These are phyloP conservation scores for Musa itinerans DNA, from an alignment of 176 grass and related monocot genomes.

Conservation along the genomic window DNA sequence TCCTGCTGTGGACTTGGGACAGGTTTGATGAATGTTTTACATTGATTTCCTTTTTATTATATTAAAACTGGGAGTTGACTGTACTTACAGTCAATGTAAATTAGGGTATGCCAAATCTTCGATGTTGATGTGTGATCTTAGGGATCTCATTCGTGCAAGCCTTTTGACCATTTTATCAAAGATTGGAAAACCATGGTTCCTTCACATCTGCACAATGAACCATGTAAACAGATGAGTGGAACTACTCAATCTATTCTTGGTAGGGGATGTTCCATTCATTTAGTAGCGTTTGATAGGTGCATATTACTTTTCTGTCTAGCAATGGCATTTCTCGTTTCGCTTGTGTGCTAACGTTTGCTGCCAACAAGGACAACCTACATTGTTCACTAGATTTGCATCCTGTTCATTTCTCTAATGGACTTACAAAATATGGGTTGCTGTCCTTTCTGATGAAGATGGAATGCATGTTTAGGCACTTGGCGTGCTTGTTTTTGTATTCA, in stretches of 20 bases:
- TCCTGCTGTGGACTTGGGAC: slow-evolving; percentile 38
- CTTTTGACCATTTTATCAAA: not conserved
- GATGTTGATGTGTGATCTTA: not conserved
- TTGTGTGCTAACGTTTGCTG: too few species aligned
- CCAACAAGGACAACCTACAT: too few species aligned
- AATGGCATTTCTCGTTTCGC: too few species aligned
- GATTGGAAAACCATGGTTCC: not conserved
- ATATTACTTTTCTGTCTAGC: too few species aligned
- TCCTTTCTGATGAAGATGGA: too few species aligned
- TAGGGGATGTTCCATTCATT: not conserved
- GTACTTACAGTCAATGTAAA: not conserved
- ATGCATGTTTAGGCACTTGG: too few species aligned
- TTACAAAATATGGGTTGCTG: too few species aligned
- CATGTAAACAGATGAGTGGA: not conserved
- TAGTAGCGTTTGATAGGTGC: too few species aligned
- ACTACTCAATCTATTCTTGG: not conserved
- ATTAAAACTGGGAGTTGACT: not conserved
- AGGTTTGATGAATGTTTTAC: slow-evolving; percentile 9
- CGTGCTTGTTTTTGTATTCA: too few species aligned
- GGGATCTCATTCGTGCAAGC: not conserved
- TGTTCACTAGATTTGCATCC: too few species aligned
- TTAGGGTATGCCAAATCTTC: not conserved
- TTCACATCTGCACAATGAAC: not conserved
- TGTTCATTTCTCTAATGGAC: too few species aligned
- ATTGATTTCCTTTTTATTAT: not conserved